Evolutionary conservation across 345 rosid species (phyloP).

Genomic region (Murraya paniculata): DNA sequence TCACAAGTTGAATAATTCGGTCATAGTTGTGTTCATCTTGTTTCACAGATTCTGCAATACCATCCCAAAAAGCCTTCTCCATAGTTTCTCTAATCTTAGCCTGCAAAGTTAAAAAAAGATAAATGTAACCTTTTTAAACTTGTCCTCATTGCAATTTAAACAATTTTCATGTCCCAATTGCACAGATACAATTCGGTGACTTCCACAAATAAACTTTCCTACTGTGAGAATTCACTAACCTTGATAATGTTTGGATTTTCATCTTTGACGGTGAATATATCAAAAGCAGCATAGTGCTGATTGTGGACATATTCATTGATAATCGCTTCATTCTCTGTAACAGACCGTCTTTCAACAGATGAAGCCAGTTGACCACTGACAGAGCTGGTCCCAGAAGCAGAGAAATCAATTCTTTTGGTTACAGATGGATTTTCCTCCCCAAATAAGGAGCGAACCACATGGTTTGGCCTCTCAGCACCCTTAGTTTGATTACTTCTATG

Average conservation of each 20-base stretch:
- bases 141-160: background rate
- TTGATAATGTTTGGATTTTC: constrained; percentile 48
- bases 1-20: constrained; percentile 65
- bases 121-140: background rate
- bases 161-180: background rate
- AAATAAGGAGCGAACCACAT: constrained; percentile 69
- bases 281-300: constrained; percentile 34
- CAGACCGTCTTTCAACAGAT: constrained; percentile 25
- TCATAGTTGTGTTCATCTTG: constrained; percentile 60
- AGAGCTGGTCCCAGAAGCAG: constrained; percentile 26
- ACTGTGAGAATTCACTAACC: constrained; percentile 44
- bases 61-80: constrained; percentile 95
- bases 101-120: constrained; percentile 34
- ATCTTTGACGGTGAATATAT: constrained; percentile 29
- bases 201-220: background rate
- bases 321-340: constrained; percentile 72
- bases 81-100: constrained; percentile 64
- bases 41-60: constrained; percentile 62
- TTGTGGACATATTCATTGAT: constrained; percentile 76
- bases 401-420: constrained; percentile 33
- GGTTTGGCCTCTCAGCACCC: constrained; percentile 44
- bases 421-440: constrained; percentile 44
- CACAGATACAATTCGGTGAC: background rate
- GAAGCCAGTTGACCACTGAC: constrained; percentile 25
- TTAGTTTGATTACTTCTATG: constrained; percentile 20